phyloP scores from a whole-genome alignment of 441 rosid genomes.

The Populus tomentosa region DNA sequence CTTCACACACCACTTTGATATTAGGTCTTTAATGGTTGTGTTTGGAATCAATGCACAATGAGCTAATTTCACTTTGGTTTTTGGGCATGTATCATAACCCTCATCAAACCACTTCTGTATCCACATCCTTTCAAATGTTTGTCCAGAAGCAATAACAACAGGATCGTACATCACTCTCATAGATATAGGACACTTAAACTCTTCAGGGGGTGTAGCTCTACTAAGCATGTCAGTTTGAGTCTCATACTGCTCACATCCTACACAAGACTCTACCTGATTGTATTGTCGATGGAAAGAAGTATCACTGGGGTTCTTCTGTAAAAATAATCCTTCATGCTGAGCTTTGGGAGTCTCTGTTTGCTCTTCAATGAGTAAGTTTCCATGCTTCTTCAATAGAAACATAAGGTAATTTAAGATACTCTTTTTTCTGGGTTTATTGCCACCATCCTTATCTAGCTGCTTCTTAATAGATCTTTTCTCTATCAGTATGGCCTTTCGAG shows the following conservation, averaged over 20 bases:
- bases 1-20: constrained; percentile 61
- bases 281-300: constrained; percentile 21
- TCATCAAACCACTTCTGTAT: constrained; percentile 84
- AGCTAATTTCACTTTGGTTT: constrained; percentile 43
- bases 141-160: constrained; percentile 72
- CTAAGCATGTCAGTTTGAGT: constrained; percentile 22
- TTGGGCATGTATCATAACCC: constrained; percentile 67
- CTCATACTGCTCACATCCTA: constrained; percentile 15
- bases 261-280: constrained; percentile 24
- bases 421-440: constrained; percentile 34
- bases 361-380: constrained; percentile 31
- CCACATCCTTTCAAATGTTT: constrained; percentile 77
- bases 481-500: constrained; percentile 39
- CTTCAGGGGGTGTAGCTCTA: constrained; percentile 39
- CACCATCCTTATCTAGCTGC: constrained; percentile 37
- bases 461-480: constrained; percentile 65
- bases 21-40: constrained; percentile 43
- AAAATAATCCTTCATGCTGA: constrained; percentile 25
- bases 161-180: constrained; percentile 78
- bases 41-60: constrained; percentile 48
- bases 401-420: constrained; percentile 45
- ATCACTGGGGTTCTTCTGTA: constrained; percentile 1
- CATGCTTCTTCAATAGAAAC: constrained; percentile 52
- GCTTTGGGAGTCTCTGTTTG: constrained; percentile 30
- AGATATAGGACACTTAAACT: constrained; percentile 68